These are phyloP conservation scores for Malassezia restricta DNA, from an alignment of 1,284 basidiomycete genomes.

Conservation along the genomic window DNA sequence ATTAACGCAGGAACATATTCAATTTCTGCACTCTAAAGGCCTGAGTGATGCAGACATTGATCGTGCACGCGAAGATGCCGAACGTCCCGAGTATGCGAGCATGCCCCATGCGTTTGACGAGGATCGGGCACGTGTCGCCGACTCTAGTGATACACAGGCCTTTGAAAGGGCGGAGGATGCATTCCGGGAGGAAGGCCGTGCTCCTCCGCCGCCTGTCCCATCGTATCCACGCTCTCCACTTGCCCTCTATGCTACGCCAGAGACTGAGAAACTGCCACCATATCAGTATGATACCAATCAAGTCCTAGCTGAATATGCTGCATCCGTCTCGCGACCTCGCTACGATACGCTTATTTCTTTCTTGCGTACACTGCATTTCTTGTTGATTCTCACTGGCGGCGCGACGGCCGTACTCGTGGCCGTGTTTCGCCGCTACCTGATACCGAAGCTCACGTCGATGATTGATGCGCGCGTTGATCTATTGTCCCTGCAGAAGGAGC, in stretches of 20 bases:
- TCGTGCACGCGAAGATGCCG: conserved; percentile 26
- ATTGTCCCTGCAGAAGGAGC: conserved; percentile 24
- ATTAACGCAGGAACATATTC: conserved; percentile 16
- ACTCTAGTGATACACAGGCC: not conserved
- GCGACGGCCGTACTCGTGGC: conserved; percentile 26
- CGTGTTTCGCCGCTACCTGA: conserved; percentile 27
- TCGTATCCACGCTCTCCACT: conserved; percentile 38
- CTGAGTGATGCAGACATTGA: conserved; percentile 30
- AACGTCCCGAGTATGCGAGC: conserved; percentile 20
- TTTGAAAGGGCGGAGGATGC: conserved; percentile 24
- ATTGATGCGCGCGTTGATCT: conserved; percentile 29
- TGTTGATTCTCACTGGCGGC: conserved; percentile 37
- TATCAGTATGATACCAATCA: conserved; percentile 14
- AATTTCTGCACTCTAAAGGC: conserved; percentile 36
- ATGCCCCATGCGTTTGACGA: not conserved
- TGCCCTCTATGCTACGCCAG: conserved; percentile 28
- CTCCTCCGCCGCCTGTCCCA: conserved; percentile 16
- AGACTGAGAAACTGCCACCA: not conserved
- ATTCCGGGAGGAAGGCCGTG: conserved; percentile 26
- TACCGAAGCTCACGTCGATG: conserved; percentile 29
- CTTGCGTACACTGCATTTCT: conserved; percentile 30
- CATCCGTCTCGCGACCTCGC: conserved; percentile 12
- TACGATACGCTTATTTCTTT: conserved; percentile 38
- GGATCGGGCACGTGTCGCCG: not conserved
- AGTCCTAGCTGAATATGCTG: conserved; percentile 6